Conservation (phyloP, 164 flowering plant species). For the Nymphaea thermarum region DNA sequence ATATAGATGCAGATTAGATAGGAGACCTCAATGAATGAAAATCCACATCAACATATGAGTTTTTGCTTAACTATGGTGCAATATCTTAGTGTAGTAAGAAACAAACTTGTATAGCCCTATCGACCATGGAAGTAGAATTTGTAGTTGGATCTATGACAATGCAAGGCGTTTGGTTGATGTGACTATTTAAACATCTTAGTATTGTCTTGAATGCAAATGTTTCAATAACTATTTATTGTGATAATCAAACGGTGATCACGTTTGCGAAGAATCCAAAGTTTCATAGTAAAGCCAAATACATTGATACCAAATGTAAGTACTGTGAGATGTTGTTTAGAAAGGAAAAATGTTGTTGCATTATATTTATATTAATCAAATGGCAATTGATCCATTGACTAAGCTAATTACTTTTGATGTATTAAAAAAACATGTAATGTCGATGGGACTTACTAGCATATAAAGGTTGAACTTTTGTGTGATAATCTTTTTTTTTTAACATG, state of each 20-base stretch:
- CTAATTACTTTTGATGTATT: background rate
- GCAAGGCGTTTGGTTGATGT: background rate
- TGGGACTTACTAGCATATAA: too few relatives aligned
- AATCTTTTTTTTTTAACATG: too few relatives aligned
- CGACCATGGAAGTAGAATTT: conserved; percentile 2
- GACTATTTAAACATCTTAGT: too few relatives aligned
- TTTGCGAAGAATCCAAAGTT: background rate
- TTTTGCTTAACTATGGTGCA: background rate
- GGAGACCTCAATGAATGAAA: conserved; percentile 3
- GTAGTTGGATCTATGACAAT: background rate
- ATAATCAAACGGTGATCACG: background rate
- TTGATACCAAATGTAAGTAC: background rate
- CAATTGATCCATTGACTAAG: background rate
- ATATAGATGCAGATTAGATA: background rate
- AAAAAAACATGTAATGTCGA: background rate
- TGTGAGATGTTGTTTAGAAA: background rate
- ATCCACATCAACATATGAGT: conserved; percentile 1
- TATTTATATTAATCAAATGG: background rate
- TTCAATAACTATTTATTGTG: background rate
- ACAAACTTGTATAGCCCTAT: background rate
- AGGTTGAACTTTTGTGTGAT: too few relatives aligned
- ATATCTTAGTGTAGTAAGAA: conserved; percentile 1
- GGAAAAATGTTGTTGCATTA: background rate
- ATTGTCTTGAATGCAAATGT: too few relatives aligned
- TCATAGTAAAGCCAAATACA: background rate